Evolutionary conservation across 352 stramenopile species (phyloP).

Genomic region (Phytopythium ostracodes): DNA sequence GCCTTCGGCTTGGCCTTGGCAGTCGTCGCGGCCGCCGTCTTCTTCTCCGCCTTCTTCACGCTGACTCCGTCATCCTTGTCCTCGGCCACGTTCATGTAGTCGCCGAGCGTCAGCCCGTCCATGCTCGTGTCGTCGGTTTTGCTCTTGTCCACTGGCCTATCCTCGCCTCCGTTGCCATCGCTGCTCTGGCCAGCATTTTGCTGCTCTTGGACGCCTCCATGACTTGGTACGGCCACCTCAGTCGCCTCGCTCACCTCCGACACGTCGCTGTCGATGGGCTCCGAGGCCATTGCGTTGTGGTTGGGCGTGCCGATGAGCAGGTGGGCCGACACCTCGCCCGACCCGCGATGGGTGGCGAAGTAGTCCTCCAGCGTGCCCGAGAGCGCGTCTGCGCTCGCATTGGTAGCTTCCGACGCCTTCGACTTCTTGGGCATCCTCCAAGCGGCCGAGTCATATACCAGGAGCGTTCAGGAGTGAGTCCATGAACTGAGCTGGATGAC

Average conservation of each 20-base stretch:
- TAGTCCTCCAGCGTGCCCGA: slow-evolving; percentile 29
- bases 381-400: not conserved
- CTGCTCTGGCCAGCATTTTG: slow-evolving; percentile 38
- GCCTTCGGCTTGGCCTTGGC: slow-evolving; percentile 1
- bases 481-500: too few species aligned
- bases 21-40: not conserved
- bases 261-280: slow-evolving; percentile 17
- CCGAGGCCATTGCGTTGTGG: slow-evolving; percentile 52
- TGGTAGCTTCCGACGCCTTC: not conserved
- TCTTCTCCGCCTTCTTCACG: slow-evolving; percentile 9
- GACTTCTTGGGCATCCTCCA: slow-evolving; percentile 4
- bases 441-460: not conserved
- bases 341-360: slow-evolving; percentile 25
- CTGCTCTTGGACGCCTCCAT: slow-evolving; percentile 4
- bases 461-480: not conserved
- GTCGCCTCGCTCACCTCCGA: slow-evolving; percentile 10
- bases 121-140: slow-evolving; percentile 19
- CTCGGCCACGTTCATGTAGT: slow-evolving; percentile 51
- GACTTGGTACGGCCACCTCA: slow-evolving; percentile 19
- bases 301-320: slow-evolving; percentile 41
- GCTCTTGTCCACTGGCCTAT: slow-evolving; percentile 4
- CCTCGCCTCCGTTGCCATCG: slow-evolving; percentile 6
- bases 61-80: slow-evolving; percentile 13
- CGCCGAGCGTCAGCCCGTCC: slow-evolving; percentile 44
- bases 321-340: slow-evolving; percentile 44